Evolutionary conservation across 1,139 yeast species (phyloP), one percentile per base, ranked within the genome.

Genomic region (Hyphopichia pseudoburtonii): DNA sequence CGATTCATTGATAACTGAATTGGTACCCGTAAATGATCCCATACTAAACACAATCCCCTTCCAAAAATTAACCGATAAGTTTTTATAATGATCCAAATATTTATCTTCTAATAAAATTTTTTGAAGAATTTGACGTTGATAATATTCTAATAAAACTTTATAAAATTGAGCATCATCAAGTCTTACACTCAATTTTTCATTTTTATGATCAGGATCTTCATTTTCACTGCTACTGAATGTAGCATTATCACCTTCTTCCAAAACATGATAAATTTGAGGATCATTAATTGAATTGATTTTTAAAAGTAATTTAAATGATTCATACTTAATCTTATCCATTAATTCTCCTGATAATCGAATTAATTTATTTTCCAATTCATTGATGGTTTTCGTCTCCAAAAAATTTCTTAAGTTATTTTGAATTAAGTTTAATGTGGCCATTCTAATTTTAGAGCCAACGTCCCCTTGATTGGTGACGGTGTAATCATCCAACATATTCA

Each of bases 371-470:
- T 59, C 56, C 6, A 64, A 40, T 11, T 38, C 30, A 18, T 36
- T 28, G 34, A 2, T 32, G 36, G 8, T 32, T 33, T 2, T 39
- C 30, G 9, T 16, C 5, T 34, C 34, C 7, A 25, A 25, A 19
- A 62, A 57, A 15, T 27, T 12, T 0, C 39, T 39, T 4, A 50
- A 31, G 46, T 72, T 68, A 3, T 47, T 35, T 1, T 45, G 40
- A 7, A 82, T 52, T 4, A 78, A 52, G 7, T 53, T 43, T 5
- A 83, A 57, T 1, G 80, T 65, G 0, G 80, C 72, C 2, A 56
- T 49, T 35, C 97, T 67, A 1, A 88, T 75, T 54, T 80, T 75
- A 27, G 88, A 78, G 2, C 97, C 97, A 11, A 83, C 86, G 57
- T 84, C 92, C 14, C 92, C 92, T 54, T 80, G 85, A 35, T 76